phyloP scores from a whole-genome alignment of 768 basidiomycete species.

The Pluteus cervinus region DNA sequence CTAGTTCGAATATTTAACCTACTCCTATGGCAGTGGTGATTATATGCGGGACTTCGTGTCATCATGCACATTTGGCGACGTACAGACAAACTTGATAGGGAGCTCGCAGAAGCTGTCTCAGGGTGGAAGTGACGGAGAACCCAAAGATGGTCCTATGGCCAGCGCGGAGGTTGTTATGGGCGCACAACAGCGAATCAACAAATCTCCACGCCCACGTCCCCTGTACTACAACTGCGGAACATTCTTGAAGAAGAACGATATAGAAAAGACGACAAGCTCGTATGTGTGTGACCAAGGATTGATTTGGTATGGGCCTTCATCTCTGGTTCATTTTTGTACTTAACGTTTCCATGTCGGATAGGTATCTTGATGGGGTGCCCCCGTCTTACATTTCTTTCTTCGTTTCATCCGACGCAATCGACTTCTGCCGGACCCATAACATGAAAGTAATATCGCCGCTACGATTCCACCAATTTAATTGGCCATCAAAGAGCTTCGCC shows the following conservation, averaged over 20 bases:
- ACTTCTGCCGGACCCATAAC: constrained; percentile 25
- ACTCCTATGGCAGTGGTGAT: constrained; percentile 42
- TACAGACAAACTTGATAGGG: constrained; percentile 23
- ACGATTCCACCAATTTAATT: constrained; percentile 4
- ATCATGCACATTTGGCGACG: constrained; percentile 39
- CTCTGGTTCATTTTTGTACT: background rate
- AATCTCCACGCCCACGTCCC: too few species aligned
- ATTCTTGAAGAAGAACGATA: constrained; percentile 31
- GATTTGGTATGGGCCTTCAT: constrained; percentile 40
- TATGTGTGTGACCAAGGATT: constrained; percentile 63
- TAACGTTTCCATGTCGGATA: constrained; percentile 28
- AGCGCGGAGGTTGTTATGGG: too few species aligned
- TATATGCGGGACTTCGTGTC: constrained; percentile 53
- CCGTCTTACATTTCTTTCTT: constrained; percentile 38
- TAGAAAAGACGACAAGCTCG: constrained; percentile 44
- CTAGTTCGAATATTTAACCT: background rate
- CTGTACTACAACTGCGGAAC: too few species aligned
- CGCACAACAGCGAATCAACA: too few species aligned
- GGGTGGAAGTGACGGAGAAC: constrained; percentile 22
- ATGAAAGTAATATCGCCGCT: constrained; percentile 5
- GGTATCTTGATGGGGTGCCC: constrained; percentile 34
- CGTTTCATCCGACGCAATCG: constrained; percentile 38
- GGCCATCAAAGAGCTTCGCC: constrained; percentile 7
- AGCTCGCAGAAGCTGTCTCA: too few species aligned
- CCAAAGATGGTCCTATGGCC: too few species aligned